phyloP scores from a whole-genome alignment of 2,329 filamentous ascomycete genomes.

The Botrytis sinoallii region DNA sequence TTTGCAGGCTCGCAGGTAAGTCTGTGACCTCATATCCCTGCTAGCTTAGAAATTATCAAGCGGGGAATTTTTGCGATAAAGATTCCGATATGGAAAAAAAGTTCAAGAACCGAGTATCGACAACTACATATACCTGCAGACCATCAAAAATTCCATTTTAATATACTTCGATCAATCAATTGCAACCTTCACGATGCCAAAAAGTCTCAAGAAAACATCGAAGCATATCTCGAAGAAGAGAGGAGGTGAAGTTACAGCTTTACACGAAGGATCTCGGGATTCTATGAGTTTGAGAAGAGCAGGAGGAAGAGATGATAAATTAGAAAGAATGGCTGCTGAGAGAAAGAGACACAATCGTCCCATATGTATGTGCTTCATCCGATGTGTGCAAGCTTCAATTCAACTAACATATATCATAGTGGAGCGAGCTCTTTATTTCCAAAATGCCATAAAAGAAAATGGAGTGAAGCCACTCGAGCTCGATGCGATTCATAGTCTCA shows the following conservation, averaged over 20 bases:
- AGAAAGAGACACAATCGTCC: slow-evolving; percentile 72
- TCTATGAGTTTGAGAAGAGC: slow-evolving; percentile 78
- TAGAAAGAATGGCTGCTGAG: slow-evolving; percentile 67
- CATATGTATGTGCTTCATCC: slow-evolving; percentile 51
- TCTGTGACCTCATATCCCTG: slow-evolving; percentile 3
- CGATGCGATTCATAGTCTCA: slow-evolving; percentile 57
- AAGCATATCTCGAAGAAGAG: slow-evolving; percentile 92
- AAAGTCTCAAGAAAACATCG: slow-evolving; percentile 74
- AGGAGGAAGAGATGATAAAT: slow-evolving; percentile 74
- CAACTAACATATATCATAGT: slow-evolving; percentile 46
- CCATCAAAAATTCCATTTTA: not conserved
- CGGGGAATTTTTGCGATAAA: slow-evolving; percentile 29
- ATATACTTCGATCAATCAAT: not conserved
- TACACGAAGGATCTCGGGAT: slow-evolving; percentile 88
- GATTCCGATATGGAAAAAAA: slow-evolving; percentile 30
- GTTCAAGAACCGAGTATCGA: slow-evolving; percentile 4
- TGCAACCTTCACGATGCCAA: slow-evolving; percentile 57
- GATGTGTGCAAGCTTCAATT: slow-evolving; percentile 17
- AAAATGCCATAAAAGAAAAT: slow-evolving; percentile 58
- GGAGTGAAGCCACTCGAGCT: slow-evolving; percentile 50
- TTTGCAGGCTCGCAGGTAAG: not conserved
- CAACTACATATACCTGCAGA: not conserved
- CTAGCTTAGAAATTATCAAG: not conserved
- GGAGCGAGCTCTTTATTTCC: slow-evolving; percentile 68
- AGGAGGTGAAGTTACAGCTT: slow-evolving; percentile 64